Conservation (phyloP, 805 yeast species). For the Jamesozyma lodderae region DNA sequence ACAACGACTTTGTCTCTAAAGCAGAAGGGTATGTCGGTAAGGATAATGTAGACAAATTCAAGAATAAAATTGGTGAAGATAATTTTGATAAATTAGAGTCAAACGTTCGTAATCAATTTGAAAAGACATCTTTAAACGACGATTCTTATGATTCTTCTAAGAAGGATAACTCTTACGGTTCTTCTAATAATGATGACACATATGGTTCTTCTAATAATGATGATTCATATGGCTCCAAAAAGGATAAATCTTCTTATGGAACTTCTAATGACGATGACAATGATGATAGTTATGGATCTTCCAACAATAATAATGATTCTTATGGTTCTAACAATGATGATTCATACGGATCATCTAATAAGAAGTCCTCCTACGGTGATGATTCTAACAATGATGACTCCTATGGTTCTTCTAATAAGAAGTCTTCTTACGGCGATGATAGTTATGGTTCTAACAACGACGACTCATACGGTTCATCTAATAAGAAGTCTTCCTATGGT, state of each 20-base stretch:
- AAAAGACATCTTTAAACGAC: conserved; percentile 22
- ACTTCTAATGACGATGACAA: conserved; percentile 9
- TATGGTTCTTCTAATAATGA: conserved; percentile 17
- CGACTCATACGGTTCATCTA: conserved; percentile 14
- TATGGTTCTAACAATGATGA: conserved; percentile 13
- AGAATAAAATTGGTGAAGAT: conserved; percentile 26
- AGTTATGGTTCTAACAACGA: too few relatives aligned
- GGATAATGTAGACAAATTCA: conserved; percentile 24
- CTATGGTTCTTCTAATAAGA: conserved; percentile 19
- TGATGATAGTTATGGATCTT: conserved; percentile 21
- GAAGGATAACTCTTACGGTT: conserved; percentile 16
- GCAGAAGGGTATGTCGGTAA: conserved; percentile 27
- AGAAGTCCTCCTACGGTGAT: conserved; percentile 21
- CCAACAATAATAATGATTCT: conserved; percentile 20
- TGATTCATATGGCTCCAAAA: conserved; percentile 20
- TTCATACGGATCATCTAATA: conserved; percentile 22
- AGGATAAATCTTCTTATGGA: conserved; percentile 11
- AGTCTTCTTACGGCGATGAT: conserved; percentile 19
- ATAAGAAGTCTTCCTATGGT: conserved; percentile 20
- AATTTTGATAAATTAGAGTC: conserved; percentile 26
- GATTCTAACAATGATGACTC: conserved; percentile 20
- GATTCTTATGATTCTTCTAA: conserved; percentile 24
- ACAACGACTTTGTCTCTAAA: conserved; percentile 23
- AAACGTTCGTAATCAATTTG: conserved; percentile 23
- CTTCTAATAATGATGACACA: conserved; percentile 12